These are phyloP conservation scores for Clavispora carvajalis DNA, from an alignment of 805 yeast species.

Conservation along the genomic window DNA sequence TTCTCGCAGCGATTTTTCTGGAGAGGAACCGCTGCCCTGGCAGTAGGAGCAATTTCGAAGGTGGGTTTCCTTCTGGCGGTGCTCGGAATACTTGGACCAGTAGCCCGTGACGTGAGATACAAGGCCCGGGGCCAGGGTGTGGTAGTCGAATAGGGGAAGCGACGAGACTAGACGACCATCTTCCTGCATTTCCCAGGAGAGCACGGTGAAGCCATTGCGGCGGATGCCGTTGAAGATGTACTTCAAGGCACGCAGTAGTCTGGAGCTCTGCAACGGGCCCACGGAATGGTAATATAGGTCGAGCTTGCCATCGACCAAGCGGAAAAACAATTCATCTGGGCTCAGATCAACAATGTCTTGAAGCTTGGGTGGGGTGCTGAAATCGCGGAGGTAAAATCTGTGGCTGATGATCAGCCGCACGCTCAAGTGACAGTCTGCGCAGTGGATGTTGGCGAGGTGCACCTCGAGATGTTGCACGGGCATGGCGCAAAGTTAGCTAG, in stretches of 20 bases:
- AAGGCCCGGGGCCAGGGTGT: conserved; percentile 5
- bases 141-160: background rate
- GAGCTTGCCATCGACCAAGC: conserved; percentile 21
- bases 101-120: background rate
- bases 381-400: conserved; percentile 11
- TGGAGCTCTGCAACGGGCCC: conserved; percentile 3
- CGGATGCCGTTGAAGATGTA: conserved; percentile 22
- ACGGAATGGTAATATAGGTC: conserved; percentile 18
- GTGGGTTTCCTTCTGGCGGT: conserved; percentile 26
- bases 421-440: conserved; percentile 44
- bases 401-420: conserved; percentile 25
- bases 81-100: conserved; percentile 14
- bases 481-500: no score
- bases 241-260: conserved; percentile 17
- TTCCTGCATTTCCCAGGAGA: conserved; percentile 27
- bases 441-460: conserved; percentile 47
- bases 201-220: conserved; percentile 33
- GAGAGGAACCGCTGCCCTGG: conserved; percentile 19
- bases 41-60: conserved; percentile 40
- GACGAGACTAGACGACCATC: conserved; percentile 12
- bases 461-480: background rate
- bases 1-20: conserved; percentile 23
- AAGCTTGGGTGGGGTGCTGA: conserved; percentile 9
- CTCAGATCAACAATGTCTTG: conserved; percentile 5
- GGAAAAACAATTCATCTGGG: conserved; percentile 12